These are phyloP conservation scores for Phymatotrichopsis omnivora DNA, from an alignment of 2,329 filamentous ascomycete species.

Conservation along the genomic window DNA sequence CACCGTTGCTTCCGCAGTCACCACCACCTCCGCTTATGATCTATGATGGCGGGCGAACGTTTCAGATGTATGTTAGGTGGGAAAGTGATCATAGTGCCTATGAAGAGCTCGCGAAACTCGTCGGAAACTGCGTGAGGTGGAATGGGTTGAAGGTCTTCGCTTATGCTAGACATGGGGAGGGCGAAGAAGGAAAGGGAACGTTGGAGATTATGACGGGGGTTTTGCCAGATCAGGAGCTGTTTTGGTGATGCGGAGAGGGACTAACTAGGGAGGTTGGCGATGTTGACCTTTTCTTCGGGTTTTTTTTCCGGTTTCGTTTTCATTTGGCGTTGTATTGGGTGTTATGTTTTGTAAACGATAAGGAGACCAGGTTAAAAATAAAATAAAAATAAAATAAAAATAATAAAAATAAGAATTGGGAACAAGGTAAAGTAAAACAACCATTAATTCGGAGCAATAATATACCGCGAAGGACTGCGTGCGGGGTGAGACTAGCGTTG, in stretches of 20 bases:
- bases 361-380: too few species aligned
- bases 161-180: slow-evolving; percentile 13
- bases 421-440: too few species aligned
- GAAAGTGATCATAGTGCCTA: background rate
- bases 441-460: too few species aligned
- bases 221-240: slow-evolving; percentile 13
- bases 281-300: too few species aligned
- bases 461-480: too few species aligned
- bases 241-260: slow-evolving; percentile 7
- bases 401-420: too few species aligned
- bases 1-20: background rate
- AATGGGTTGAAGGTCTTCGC: slow-evolving; percentile 10
- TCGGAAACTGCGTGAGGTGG: slow-evolving; percentile 4
- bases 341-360: too few species aligned
- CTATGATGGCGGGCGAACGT: slow-evolving; percentile 12
- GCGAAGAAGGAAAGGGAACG: background rate
- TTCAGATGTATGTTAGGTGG: slow-evolving; percentile 2
- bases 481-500: too few species aligned
- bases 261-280: too few species aligned
- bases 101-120: slow-evolving; percentile 1
- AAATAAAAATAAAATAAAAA: too few species aligned
- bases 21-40: slow-evolving; percentile 6
- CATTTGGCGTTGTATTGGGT: too few species aligned
- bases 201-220: slow-evolving; percentile 13
- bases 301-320: too few species aligned